A percentile compares a stretch with the other conserved stretches of the same genome.
phyloP scores from a whole-genome alignment of 2,329 filamentous ascomycete genomes.

The Neofusicoccum laricinum region DNA sequence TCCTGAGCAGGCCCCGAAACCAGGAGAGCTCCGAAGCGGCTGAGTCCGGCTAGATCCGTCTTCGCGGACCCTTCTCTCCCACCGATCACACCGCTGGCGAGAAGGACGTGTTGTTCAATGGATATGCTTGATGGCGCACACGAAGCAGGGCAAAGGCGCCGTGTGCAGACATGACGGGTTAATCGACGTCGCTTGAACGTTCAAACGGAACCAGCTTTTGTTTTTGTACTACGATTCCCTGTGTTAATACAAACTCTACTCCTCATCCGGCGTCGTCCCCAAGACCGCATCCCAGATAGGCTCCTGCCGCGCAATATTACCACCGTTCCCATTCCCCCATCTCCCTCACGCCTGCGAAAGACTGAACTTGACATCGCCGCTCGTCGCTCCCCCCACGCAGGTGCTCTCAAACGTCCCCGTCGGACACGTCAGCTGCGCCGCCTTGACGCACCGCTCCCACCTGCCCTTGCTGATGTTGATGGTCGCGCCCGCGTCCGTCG shows the following conservation, averaged over 20 bases:
- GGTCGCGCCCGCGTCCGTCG: conserved; percentile 39
- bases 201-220: too few species aligned
- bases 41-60: background rate
- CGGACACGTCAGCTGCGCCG: conserved; percentile 51
- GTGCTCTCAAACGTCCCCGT: conserved; percentile 48
- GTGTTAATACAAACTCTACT: conserved; percentile 9
- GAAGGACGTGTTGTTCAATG: background rate
- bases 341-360: conserved; percentile 18
- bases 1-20: conserved; percentile 40
- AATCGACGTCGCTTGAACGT: too few species aligned
- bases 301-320: background rate
- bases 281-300: too few species aligned
- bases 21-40: background rate
- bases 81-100: background rate
- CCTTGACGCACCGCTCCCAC: conserved; percentile 55
- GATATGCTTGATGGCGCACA: background rate
- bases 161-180: too few species aligned
- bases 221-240: background rate
- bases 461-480: conserved; percentile 54
- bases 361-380: conserved; percentile 45
- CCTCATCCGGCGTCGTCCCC: background rate
- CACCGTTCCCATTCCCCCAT: background rate
- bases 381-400: conserved; percentile 49
- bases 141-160: background rate
- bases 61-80: background rate